Conservation (phyloP, 2,329 filamentous ascomycete species). For the Ilyonectria sp. region DNA sequence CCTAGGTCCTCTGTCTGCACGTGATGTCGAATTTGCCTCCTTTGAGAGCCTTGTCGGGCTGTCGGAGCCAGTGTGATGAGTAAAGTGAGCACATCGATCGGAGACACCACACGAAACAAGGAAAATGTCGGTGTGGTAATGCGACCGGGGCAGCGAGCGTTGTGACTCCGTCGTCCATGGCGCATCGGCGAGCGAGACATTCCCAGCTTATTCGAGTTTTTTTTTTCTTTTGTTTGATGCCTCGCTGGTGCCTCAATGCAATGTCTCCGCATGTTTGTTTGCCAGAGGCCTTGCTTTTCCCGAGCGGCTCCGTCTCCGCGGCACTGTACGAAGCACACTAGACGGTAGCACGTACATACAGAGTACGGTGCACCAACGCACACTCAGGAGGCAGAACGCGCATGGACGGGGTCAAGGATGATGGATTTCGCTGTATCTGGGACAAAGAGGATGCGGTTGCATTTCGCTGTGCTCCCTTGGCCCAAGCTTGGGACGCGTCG, state of each 20-base stretch:
- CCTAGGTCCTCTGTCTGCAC: constrained; percentile 26
- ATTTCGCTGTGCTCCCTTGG: constrained; percentile 9
- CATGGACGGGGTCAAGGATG: constrained; percentile 24
- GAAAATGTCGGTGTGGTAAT: constrained; percentile 47
- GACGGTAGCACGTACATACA: constrained; percentile 14
- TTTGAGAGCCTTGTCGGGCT: constrained; percentile 30
- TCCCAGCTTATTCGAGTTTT: constrained; percentile 33
- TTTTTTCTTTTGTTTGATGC: constrained; percentile 18
- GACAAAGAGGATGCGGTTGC: constrained; percentile 21
- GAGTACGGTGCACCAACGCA: not conserved
- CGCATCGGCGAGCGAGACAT: constrained; percentile 31
- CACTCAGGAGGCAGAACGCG: not conserved
- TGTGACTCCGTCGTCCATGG: constrained; percentile 34
- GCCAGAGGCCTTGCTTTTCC: constrained; percentile 21
- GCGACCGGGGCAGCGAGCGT: constrained; percentile 34
- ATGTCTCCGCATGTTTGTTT: constrained; percentile 28
- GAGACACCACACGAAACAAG: constrained; percentile 38
- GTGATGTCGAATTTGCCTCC: constrained; percentile 37
- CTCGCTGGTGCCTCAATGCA: not conserved
- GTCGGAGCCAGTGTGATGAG: constrained; percentile 16
- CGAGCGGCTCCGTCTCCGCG: constrained; percentile 3
- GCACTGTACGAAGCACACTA: constrained; percentile 2
- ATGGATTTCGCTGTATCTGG: constrained; percentile 32
- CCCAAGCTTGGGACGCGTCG: constrained; percentile 24
- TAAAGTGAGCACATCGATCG: constrained; percentile 30